Evolutionary conservation across 2,329 filamentous ascomycete species (phyloP).

Genomic region (Leptographium galeiforme): DNA sequence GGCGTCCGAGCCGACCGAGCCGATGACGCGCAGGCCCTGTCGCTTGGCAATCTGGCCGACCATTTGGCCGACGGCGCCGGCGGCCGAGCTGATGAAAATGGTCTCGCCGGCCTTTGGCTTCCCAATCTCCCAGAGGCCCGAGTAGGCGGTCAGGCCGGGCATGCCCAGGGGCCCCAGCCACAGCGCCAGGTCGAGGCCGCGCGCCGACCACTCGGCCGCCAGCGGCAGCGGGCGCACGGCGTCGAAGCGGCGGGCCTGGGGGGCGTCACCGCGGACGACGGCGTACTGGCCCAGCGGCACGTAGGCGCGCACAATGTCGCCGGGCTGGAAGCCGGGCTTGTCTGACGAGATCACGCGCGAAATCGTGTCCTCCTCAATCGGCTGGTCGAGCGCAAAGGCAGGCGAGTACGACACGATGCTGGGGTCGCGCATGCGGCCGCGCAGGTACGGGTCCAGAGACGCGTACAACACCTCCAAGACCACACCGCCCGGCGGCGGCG

Average conservation of each 20-base stretch:
- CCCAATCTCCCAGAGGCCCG: slow-evolving; percentile 54
- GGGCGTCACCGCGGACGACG: too few relatives aligned
- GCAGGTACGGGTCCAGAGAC: slow-evolving; percentile 76
- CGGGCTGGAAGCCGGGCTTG: slow-evolving; percentile 42
- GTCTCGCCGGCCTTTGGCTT: slow-evolving; percentile 63
- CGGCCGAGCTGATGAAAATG: slow-evolving; percentile 69
- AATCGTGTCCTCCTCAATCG: slow-evolving; percentile 52
- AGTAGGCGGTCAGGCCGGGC: slow-evolving; percentile 35
- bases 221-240: too few relatives aligned
- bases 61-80: slow-evolving; percentile 69
- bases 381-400: slow-evolving; percentile 45
- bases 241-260: too few relatives aligned
- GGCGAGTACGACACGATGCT: slow-evolving; percentile 53
- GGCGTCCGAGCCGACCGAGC: slow-evolving; percentile 65
- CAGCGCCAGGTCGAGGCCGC: slow-evolving; percentile 47
- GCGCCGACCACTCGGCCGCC: slow-evolving; percentile 6
- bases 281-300: too few relatives aligned
- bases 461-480: slow-evolving; percentile 57
- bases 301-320: slow-evolving; percentile 42
- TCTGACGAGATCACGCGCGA: slow-evolving; percentile 60
- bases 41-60: slow-evolving; percentile 76
- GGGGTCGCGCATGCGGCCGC: slow-evolving; percentile 60
- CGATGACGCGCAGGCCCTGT: slow-evolving; percentile 66
- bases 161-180: slow-evolving; percentile 58
- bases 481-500: slow-evolving; percentile 51